phyloP scores from a whole-genome alignment of 1,284 basidiomycete genomes.

The Irpex lacteus region DNA sequence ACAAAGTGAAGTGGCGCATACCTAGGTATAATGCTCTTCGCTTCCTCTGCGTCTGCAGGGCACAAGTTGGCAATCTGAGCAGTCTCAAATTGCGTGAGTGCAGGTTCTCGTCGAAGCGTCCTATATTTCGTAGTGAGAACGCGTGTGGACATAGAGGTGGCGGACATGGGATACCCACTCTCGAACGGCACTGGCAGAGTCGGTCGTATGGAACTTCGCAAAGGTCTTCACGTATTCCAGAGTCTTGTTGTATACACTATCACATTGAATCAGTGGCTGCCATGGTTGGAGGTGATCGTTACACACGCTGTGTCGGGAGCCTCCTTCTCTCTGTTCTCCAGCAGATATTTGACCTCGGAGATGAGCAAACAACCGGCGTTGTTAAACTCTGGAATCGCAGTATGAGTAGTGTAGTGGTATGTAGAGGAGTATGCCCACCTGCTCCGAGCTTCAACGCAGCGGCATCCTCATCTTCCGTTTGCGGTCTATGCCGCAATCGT shows the following conservation, averaged over 20 bases:
- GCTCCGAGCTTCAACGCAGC: constrained; percentile 64
- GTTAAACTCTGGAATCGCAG: constrained; percentile 68
- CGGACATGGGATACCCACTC: constrained; percentile 52
- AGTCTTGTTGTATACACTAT: constrained; percentile 89
- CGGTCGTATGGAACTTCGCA: constrained; percentile 84
- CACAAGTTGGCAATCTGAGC: constrained; percentile 91
- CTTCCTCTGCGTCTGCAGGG: constrained; percentile 85
- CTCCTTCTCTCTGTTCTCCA: constrained; percentile 84
- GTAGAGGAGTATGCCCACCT: constrained; percentile 35
- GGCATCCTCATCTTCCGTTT: constrained; percentile 69
- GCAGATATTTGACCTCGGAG: constrained; percentile 86
- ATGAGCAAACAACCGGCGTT: constrained; percentile 88
- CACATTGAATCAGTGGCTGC: not conserved
- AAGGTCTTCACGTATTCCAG: constrained; percentile 90
- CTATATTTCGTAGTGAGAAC: constrained; percentile 32
- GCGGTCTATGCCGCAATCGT: constrained; percentile 46
- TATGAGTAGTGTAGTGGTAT: not conserved
- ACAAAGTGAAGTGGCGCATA: constrained; percentile 22
- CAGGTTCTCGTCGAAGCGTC: constrained; percentile 71
- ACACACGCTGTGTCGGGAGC: constrained; percentile 80
- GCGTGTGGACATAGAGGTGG: not conserved
- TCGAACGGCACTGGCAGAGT: constrained; percentile 85
- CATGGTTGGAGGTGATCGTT: not conserved
- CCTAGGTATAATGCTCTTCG: constrained; percentile 91
- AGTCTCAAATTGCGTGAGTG: constrained; percentile 86